Evolutionary conservation across 331 rosid genomes (phyloP).

Genomic region (Dryas integrifolia): DNA sequence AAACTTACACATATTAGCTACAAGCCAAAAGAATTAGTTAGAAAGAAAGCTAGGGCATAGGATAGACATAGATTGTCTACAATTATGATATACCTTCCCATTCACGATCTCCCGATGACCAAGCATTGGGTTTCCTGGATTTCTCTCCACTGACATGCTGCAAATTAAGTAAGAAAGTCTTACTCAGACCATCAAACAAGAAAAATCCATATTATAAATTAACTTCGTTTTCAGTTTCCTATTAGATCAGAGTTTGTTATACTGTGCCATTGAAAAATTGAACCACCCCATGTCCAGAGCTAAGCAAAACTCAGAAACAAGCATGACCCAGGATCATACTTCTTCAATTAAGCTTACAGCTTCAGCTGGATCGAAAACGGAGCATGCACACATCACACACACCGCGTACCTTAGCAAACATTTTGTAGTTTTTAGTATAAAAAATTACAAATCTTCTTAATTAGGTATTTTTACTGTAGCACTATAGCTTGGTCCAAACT

Average conservation of each 20-base stretch:
- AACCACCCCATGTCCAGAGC: conserved; percentile 3
- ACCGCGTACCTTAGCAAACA: not conserved
- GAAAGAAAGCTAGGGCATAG: conserved; percentile 5
- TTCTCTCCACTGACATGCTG: conserved; percentile 74
- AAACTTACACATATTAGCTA: conserved; percentile 17
- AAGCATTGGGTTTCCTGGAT: conserved; percentile 72
- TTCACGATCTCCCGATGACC: conserved; percentile 66
- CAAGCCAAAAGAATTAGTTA: conserved; percentile 9
- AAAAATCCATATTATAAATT: not conserved
- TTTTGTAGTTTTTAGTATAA: not conserved
- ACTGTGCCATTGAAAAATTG: not conserved
- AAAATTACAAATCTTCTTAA: not conserved
- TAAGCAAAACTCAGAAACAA: not conserved
- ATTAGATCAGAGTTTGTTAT: not conserved
- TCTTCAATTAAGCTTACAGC: not conserved
- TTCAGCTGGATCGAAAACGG: not conserved
- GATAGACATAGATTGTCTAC: conserved; percentile 2
- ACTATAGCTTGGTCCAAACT: not conserved
- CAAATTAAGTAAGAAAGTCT: conserved; percentile 18
- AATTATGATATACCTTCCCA: conserved; percentile 58
- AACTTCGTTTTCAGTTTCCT: not conserved
- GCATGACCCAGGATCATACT: not conserved
- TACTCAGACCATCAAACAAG: not conserved
- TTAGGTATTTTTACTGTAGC: not conserved
- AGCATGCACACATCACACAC: not conserved